These are phyloP conservation scores for Schoenoplectus triqueter DNA, from an alignment of 202 grass and related monocot species.

Conservation along the genomic window DNA sequence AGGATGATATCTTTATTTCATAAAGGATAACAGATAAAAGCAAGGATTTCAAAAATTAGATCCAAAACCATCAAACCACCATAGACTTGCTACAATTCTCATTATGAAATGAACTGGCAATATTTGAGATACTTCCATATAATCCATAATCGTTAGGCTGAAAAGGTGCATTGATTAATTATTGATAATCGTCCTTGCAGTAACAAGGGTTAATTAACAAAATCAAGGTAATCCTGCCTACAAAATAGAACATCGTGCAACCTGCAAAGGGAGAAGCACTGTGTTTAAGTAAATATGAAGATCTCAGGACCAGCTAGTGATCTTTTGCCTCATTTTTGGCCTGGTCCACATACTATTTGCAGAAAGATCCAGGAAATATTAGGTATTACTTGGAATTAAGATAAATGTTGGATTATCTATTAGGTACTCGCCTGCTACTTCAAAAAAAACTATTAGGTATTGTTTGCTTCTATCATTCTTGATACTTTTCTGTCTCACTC, in stretches of 20 bases:
- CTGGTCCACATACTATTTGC: not conserved
- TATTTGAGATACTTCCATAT: not conserved
- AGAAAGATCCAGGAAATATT: conserved; percentile 19
- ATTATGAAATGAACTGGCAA: not conserved
- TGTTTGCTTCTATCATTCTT: too few species aligned
- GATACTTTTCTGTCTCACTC: too few species aligned
- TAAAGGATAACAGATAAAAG: conserved; percentile 54
- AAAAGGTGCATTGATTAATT: not conserved
- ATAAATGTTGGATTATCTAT: not conserved
- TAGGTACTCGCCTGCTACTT: too few species aligned
- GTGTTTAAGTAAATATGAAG: conserved; percentile 8
- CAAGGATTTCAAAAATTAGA: conserved; percentile 13
- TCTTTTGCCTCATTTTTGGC: not conserved
- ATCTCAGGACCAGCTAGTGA: not conserved
- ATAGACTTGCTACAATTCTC: conserved; percentile 8
- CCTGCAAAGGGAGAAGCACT: not conserved
- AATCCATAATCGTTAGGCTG: not conserved
- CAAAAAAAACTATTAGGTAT: too few species aligned
- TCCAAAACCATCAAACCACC: not conserved
- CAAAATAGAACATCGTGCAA: not conserved
- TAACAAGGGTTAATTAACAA: conserved; percentile 1
- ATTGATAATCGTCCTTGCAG: conserved; percentile 14
- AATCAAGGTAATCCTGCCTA: conserved; percentile 1
- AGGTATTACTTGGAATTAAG: not conserved
- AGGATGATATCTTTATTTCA: conserved; percentile 89